Conservation (phyloP, 2,329 filamentous ascomycete genomes). For the Calonectria ilicicola region DNA sequence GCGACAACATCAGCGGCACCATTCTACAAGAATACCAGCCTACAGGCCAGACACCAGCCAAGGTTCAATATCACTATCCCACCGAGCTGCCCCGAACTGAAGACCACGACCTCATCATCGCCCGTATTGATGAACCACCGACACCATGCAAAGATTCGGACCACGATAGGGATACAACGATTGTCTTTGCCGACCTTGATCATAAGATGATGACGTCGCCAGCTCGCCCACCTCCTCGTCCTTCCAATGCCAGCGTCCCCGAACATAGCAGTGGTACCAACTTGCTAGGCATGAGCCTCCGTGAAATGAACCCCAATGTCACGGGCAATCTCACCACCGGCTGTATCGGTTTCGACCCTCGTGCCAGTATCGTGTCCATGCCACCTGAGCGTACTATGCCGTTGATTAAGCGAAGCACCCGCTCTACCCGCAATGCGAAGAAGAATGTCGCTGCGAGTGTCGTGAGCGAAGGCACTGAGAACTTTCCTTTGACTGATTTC, state of each 20-base stretch:
- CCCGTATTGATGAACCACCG: slow-evolving; percentile 51
- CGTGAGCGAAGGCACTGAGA: slow-evolving; percentile 62
- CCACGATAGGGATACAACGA: slow-evolving; percentile 51
- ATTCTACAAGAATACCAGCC: slow-evolving; percentile 82
- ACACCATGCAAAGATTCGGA: slow-evolving; percentile 39
- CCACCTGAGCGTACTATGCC: slow-evolving; percentile 59
- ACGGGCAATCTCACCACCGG: slow-evolving; percentile 55
- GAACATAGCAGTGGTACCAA: slow-evolving; percentile 48
- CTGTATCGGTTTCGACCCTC: slow-evolving; percentile 55
- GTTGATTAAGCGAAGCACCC: slow-evolving; percentile 59
- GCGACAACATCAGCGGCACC: slow-evolving; percentile 74
- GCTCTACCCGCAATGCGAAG: slow-evolving; percentile 50
- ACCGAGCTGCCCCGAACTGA: slow-evolving; percentile 81
- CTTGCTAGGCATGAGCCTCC: slow-evolving; percentile 57
- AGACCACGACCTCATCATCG: slow-evolving; percentile 58
- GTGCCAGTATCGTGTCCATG: slow-evolving; percentile 55
- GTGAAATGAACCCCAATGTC: slow-evolving; percentile 67
- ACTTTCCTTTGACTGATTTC: slow-evolving; percentile 59
- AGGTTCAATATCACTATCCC: slow-evolving; percentile 84
- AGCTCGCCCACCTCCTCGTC: slow-evolving; percentile 46
- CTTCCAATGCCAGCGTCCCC: slow-evolving; percentile 39
- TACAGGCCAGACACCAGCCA: slow-evolving; percentile 89
- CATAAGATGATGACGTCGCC: slow-evolving; percentile 45
- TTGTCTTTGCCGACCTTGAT: slow-evolving; percentile 57
- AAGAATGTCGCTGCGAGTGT: slow-evolving; percentile 42